Evolutionary conservation across 2,329 filamentous ascomycete genomes (phyloP), one percentile per base, ranked within the genome.

Genomic region (Chrysoporthe austroafricana): DNA sequence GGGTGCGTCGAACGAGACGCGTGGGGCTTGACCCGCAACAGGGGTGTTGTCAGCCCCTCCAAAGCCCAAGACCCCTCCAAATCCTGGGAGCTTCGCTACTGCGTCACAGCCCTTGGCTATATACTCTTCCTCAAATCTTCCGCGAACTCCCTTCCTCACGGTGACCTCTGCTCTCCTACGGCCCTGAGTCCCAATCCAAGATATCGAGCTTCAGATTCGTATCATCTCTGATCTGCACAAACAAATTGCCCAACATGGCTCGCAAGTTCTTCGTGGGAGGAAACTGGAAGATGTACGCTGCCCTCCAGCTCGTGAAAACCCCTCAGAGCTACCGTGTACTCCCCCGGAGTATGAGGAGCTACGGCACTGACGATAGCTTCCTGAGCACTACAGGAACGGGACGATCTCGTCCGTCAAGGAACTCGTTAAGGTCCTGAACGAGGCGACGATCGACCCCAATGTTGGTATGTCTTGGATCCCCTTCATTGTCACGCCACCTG

Each of bases 261-360:
- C 94, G 94, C 86, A 91, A 94, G 86, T 97, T 97, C 87, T 97
- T 97, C 82, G 92, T 97, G 81, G 94, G 94, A 82, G 94, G 94
- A 79, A 99, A 99, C 91, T 98, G 98, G 86, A 98, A 99, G 88
- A 98, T 98, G 94, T 97, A 84, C 79, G 87, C 80, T 48, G 72
- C 70, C 74, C 69, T 72, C 69, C 26, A 62, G 63, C 46, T 63
- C n/a, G 66, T 62, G 70, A 73, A 76, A 73, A 71, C 71, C 73
- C 73, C 75, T 71, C 73, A 32, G 60, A 70, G 64, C 70, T 66
- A 68, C 11, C 26, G 8, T 36, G 48, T 71, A 73, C 65, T 39
- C 48, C 18, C 36, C 62, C 11, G 13, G n/a, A 60, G 11, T 4
- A 57, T 50, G 2, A 13, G 54, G 57, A 64, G 50, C 62, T 63